Evolutionary conservation across 2,329 filamentous ascomycete genomes (phyloP).

Genomic region (Exophiala sideris): DNA sequence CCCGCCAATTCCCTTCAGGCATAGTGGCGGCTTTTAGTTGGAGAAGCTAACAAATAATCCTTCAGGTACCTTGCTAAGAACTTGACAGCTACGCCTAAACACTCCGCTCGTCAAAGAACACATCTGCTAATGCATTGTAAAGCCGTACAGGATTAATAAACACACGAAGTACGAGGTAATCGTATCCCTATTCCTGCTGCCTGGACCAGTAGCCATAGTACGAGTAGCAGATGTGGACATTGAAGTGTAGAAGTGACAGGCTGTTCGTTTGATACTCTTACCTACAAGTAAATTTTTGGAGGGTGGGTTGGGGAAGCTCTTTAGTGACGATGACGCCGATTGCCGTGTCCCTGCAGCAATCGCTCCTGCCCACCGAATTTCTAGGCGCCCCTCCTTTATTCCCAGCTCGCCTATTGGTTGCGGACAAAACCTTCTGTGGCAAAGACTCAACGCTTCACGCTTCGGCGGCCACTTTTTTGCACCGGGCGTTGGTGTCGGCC

Average conservation of each 20-base stretch:
- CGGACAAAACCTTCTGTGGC: not conserved
- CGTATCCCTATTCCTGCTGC: constrained; percentile 1
- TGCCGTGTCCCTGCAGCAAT: constrained; percentile 19
- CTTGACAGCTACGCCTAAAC: not conserved
- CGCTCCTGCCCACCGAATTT: constrained; percentile 14
- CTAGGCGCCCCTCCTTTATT: constrained; percentile 1
- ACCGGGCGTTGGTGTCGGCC: too few relatives aligned
- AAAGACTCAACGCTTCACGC: not conserved
- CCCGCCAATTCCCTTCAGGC: constrained; percentile 2
- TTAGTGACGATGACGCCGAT: constrained; percentile 13
- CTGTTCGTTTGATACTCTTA: constrained; percentile 1
- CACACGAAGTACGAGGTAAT: not conserved
- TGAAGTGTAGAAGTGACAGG: not conserved
- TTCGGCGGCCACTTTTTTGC: constrained; percentile 1
- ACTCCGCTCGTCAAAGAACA: not conserved
- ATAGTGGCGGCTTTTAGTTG: not conserved
- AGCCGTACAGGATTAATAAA: not conserved
- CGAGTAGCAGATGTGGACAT: not conserved
- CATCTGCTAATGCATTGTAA: not conserved
- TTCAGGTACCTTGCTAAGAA: not conserved
- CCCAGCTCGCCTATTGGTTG: not conserved
- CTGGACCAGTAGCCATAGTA: not conserved
- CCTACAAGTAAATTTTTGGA: not conserved
- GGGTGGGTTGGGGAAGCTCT: constrained; percentile 5
- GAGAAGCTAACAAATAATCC: not conserved